These are phyloP conservation scores for Nicotiana noctiflora DNA, from an alignment of 257 asterid genomes.

Conservation along the genomic window DNA sequence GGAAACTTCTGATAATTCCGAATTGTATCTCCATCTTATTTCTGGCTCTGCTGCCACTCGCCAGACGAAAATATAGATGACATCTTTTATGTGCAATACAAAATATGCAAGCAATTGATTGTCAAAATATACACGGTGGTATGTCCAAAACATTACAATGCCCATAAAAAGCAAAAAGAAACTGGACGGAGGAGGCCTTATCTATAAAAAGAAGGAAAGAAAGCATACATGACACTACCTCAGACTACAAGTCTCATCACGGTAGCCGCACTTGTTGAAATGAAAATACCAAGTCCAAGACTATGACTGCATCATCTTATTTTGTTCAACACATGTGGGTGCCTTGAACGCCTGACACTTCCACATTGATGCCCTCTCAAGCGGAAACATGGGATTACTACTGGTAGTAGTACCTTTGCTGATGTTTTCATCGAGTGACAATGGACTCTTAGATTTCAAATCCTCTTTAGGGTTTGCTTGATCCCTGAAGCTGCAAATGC, in stretches of 20 bases:
- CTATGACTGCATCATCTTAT: constrained; percentile 76
- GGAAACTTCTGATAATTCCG: background rate
- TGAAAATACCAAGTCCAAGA: constrained; percentile 31
- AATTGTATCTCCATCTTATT: background rate
- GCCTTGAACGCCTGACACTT: constrained; percentile 78
- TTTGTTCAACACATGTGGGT: constrained; percentile 61
- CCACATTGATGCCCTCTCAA: constrained; percentile 59
- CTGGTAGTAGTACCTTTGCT: constrained; percentile 14
- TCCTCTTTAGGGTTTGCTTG: constrained; percentile 52
- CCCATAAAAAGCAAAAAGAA: constrained; percentile 30
- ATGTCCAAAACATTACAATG: constrained; percentile 38
- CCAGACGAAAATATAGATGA: background rate
- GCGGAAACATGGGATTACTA: constrained; percentile 36
- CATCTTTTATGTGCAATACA: constrained; percentile 22
- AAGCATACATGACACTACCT: constrained; percentile 28
- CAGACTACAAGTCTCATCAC: constrained; percentile 30
- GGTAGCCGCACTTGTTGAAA: constrained; percentile 37
- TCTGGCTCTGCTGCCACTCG: constrained; percentile 1
- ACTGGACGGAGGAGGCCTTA: constrained; percentile 13
- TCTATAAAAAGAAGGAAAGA: constrained; percentile 28
- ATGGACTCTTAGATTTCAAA: constrained; percentile 26
- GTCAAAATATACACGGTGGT: constrained; percentile 42
- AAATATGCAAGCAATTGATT: constrained; percentile 41
- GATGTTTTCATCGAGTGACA: constrained; percentile 17
- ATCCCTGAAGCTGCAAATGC: constrained; percentile 77